Evolutionary conservation across 257 asterid species (phyloP), one percentile per base, ranked within the genome.

Genomic region (Jacaranda copaia): DNA sequence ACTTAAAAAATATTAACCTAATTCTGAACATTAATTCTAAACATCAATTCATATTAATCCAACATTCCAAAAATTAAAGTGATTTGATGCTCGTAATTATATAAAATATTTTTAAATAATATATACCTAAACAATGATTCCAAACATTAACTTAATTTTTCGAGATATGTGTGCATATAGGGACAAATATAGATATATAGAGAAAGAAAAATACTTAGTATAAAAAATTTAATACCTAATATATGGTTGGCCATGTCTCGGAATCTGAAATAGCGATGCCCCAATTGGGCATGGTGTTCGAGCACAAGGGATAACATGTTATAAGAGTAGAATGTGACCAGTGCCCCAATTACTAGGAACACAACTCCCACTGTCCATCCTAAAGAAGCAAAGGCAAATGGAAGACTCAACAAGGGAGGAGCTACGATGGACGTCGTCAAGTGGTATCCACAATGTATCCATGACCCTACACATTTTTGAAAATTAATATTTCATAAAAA

Each of bases 401-500:
- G 98, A 55, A 94, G 97, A 68, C 97, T 92, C 74, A 94, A 46
- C 36, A 94, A 20, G n/a, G 97, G 49, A 0, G 97, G 97, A 6
- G 96, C 97, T n/a, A 92, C 97, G 25, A 92, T 90, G 8, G 98
- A 90, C 39, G 98, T 89, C n/a, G 97, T 82, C 87, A 92, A 81
- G 69, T 94, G 98, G 76, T 90, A 94, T 3, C 97, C 98, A 58
- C 94, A 66, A 40, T 94, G 98, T 66, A 88, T 69, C 97, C 97
- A 94, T 49, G 97, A 85, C 60, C 98, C 98, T 93, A 70, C 40
- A 25, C 57, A 4, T 55, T 18, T 7, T 43, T 42, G 46, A 14
- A 58, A 3, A 38, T 36, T 8, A 14, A 3, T 6, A 40, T 2
- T 35, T 6, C 14, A 46, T 3, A 46, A 46, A 5, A 46, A 46